These are phyloP conservation scores for Gautieria morchelliformis DNA, from an alignment of 768 basidiomycete genomes.

Conservation along the genomic window DNA sequence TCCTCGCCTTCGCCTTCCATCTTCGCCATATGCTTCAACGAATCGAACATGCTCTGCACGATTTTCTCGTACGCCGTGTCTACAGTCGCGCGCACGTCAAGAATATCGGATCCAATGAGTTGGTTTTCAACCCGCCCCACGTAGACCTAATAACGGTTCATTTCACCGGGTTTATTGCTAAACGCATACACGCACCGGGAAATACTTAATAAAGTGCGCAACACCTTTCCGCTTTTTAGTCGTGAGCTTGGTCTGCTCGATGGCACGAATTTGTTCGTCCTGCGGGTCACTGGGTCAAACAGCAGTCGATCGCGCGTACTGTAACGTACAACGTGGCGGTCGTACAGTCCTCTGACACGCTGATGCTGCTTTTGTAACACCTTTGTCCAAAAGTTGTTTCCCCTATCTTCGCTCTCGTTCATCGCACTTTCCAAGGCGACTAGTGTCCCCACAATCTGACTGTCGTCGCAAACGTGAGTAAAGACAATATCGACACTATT, in stretches of 20 bases:
- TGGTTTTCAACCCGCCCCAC: slow-evolving; percentile 78
- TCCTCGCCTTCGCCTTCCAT: slow-evolving; percentile 89
- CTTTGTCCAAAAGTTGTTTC: slow-evolving; percentile 53
- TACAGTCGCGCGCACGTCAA: slow-evolving; percentile 70
- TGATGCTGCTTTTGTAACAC: slow-evolving; percentile 77
- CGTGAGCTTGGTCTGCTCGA: slow-evolving; percentile 85
- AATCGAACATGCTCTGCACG: slow-evolving; percentile 85
- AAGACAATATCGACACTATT: neutral
- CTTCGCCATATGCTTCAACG: slow-evolving; percentile 92
- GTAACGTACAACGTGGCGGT: slow-evolving; percentile 40
- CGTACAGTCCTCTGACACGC: slow-evolving; percentile 65
- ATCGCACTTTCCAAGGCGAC: slow-evolving; percentile 70
- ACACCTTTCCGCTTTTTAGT: slow-evolving; percentile 91
- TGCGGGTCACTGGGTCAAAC: slow-evolving; percentile 24
- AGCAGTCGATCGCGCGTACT: neutral
- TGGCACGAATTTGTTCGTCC: slow-evolving; percentile 79
- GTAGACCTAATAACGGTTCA: slow-evolving; percentile 34
- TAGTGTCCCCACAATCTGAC: slow-evolving; percentile 79
- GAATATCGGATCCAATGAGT: slow-evolving; percentile 61
- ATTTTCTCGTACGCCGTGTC: slow-evolving; percentile 83
- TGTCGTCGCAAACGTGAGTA: slow-evolving; percentile 21
- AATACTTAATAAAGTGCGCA: slow-evolving; percentile 84
- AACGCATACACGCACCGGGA: slow-evolving; percentile 42
- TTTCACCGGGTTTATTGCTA: neutral
- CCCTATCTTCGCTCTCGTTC: slow-evolving; percentile 68